Evolutionary conservation across 1,284 basidiomycete genomes (phyloP).

Genomic region (Austroboletus sp.): DNA sequence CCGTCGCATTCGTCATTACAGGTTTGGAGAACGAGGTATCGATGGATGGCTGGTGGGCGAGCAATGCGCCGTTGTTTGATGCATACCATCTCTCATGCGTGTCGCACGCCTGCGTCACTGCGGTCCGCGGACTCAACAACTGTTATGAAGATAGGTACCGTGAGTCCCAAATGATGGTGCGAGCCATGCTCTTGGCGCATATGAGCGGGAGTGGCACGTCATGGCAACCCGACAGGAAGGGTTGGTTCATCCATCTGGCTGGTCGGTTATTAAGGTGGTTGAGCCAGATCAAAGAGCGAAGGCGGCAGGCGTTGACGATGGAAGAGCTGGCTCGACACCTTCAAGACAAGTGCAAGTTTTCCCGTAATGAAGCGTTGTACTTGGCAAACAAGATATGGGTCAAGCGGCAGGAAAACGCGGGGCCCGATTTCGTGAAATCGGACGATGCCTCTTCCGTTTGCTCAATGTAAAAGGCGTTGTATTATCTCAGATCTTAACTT

Average conservation of each 20-base stretch:
- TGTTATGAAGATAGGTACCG: constrained; percentile 14
- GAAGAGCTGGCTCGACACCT: constrained; percentile 17
- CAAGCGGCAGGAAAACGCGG: constrained; percentile 9
- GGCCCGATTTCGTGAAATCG: constrained; percentile 23
- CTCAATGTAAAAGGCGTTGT: constrained; percentile 12
- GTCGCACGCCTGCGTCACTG: constrained; percentile 24
- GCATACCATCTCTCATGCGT: constrained; percentile 11
- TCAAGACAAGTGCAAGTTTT: constrained; percentile 13
- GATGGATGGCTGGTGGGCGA: constrained; percentile 25
- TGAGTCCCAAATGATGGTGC: constrained; percentile 15
- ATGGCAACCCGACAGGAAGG: constrained; percentile 14
- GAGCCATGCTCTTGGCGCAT: constrained; percentile 16
- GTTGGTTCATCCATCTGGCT: constrained; percentile 24
- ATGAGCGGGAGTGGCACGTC: constrained; percentile 11
- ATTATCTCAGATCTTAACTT: not conserved
- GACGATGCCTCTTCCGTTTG: constrained; percentile 18
- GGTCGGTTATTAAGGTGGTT: constrained; percentile 20
- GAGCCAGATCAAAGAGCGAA: constrained; percentile 7
- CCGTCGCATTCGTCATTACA: constrained; percentile 24
- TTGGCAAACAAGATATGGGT: constrained; percentile 20
- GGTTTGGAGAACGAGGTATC: constrained; percentile 22
- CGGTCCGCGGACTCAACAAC: constrained; percentile 8
- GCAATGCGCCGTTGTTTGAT: constrained; percentile 11
- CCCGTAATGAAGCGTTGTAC: constrained; percentile 10
- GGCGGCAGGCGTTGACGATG: constrained; percentile 6